Evolutionary conservation across 441 rosid species (phyloP), one percentile per base, ranked within the genome.

Genomic region (Francoa sonchifolia): DNA sequence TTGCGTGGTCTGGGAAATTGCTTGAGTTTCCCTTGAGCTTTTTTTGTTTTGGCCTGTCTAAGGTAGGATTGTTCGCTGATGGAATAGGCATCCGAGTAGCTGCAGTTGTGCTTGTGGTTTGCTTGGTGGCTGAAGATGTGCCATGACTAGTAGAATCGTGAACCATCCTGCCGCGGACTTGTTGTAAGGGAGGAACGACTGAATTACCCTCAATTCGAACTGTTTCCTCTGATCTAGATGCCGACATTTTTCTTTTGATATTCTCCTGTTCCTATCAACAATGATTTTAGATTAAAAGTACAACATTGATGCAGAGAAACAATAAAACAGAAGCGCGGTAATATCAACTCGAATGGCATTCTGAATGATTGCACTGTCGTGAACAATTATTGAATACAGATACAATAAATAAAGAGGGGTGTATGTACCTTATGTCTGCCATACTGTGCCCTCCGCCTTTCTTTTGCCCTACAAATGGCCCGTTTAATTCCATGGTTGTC

Each of bases 401-500:
- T 14, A 10, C 11, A 31, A 6, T 2, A 1, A 32, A 21, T 34
- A 37, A 33, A 16, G 33, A 19, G 5, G 8, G 2, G 23, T 39
- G 37, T n/a, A 48, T 47, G 22, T 47, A 73, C 82, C 76, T 69
- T 72, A 20, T 61, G 62, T 62, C 62, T 65, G 52, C 36, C 58
- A 54, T 66, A 64, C 30, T 63, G 48, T 5, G 60, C 77, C 61
- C 68, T 71, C 34, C 67, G 69, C 48, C 93, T 78, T 58, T 82
- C 93, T 66, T 90, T 90, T 48, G 85, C 79, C 47, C 77, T 65
- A 54, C 85, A 74, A 61, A 90, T 90, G 52, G 95, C 96, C 47
- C 69, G 84, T 61, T 86, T 90, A 52, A 86, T 86, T 58, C 84
- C 88, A 69, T 69, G 78, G 62, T 80, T 76, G 71, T 90, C 93